Evolutionary conservation across 176 grass and related monocot species (phyloP), one percentile per base, ranked within the genome.

Genomic region (Cenchrus purpureus): DNA sequence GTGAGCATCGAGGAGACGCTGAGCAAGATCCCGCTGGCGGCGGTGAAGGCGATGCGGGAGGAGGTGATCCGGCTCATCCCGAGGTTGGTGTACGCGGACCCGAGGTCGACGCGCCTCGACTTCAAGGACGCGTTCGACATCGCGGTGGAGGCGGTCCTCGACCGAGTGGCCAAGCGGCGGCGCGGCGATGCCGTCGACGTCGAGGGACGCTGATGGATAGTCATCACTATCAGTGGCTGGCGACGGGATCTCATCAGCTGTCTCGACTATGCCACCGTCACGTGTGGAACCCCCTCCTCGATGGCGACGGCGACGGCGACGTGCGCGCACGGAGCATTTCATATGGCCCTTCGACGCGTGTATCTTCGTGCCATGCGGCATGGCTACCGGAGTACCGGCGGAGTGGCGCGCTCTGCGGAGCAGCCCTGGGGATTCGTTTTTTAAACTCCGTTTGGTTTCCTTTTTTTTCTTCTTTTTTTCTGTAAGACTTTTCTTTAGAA

Each of bases 71-170:
- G 80, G 63, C 82, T 92, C 54, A 92, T 95, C 15, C 92, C 92
- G 34, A 70, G 46, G 28, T 5, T 95, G 49, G 82, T 92, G 67
- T 95, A 95, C 80, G 86, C 79, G n/a, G 90, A 95, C 74, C 87
- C 92, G 17, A 72, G 54, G 44, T 67, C 79, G 28, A 16, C 42
- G 52, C 52, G 82, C 31, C 55, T 44, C 17, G 44, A 34, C 43
- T 64, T 92, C 28, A 76, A 53, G 63, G 92, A 95, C 78, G 92
- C 92, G 0, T 95, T 95, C 61, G 92, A 95, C 86, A 40, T 95
- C 43, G 84, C 90, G 3, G 53, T 92, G 12, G 71, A 88, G 11
- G 90, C 63, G 5, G 79, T 95, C 55, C 81, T 90, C 51, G 52
- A 73, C 3, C 82, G 71, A 48, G 89, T 92, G 13, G 78, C 79